Evolutionary conservation across 257 asterid genomes (phyloP), one percentile per base, ranked within the genome.

Genomic region (Misopates orontium): DNA sequence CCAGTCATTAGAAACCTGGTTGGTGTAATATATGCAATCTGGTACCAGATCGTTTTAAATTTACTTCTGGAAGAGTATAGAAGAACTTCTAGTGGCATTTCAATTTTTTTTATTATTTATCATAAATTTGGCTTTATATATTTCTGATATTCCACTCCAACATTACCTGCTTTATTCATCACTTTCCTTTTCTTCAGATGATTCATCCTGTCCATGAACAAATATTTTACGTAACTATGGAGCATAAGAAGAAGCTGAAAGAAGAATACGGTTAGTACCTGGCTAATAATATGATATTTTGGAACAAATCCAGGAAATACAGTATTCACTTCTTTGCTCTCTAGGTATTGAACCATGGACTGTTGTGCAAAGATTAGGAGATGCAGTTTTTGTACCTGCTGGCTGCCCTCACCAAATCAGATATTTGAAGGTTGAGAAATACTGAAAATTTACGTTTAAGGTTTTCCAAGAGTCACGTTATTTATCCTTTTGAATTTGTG

Each of bases 291-390:
- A 49, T 18, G 0, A 17, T 23, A 3, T 10, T n/a, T 50, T 19
- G 5, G 23, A 50, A 50, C 2, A 8, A 9, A 41, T 17, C 13
- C n/a, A n/a, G n/a, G n/a, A n/a, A n/a, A n/a, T 47, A 18, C 5
- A 13, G 0, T 50, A 25, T 56, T 25, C 28, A 12, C 45, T 56
- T 14, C 8, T 16, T 24, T 17, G 6, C 15, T n/a, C 8, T 47
- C 7, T 47, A 56, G 62, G 62, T 1, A 24, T 57, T 28, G 62
- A 57, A 31, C 62, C 62, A 6, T 57, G 62, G 62, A 57, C 62
- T 11, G 28, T 31, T 20, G 22, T 14, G 0, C 62, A 57, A 11
- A 57, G n/a, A 28, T 19, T 57, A 10, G 62, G 47, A 17, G 62
- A 57, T n/a, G 62, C 62, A 15, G n/a, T n/a, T n/a, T n/a, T n/a